Conservation (phyloP, 192 early-diverging fungal species). For the Coemansia sp. region DNA sequence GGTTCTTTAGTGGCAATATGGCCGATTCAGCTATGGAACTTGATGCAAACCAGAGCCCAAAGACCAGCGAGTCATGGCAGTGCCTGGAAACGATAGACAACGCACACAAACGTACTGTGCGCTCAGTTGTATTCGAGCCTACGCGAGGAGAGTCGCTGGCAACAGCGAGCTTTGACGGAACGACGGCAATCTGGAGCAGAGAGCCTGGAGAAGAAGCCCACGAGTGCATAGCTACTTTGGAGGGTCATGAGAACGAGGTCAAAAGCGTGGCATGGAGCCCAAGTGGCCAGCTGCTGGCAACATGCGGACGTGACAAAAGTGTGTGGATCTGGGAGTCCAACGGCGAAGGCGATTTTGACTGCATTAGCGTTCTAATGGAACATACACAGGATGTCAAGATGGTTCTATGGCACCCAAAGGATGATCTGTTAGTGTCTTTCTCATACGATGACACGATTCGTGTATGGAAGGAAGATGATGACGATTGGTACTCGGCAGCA, state of each 20-base stretch:
- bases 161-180: slow-evolving; percentile 90
- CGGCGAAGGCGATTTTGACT: slow-evolving; percentile 92
- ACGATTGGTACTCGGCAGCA: slow-evolving; percentile 93
- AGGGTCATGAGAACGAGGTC: slow-evolving; percentile 98
- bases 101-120: slow-evolving; percentile 89
- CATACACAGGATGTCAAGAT: slow-evolving; percentile 96
- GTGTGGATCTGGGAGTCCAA: slow-evolving; percentile 96
- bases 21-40: slow-evolving; percentile 1
- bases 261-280: slow-evolving; percentile 88
- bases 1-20: slow-evolving; percentile 14
- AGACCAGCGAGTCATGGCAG: slow-evolving; percentile 54
- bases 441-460: slow-evolving; percentile 94
- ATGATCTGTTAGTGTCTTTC: slow-evolving; percentile 81
- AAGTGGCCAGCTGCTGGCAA: slow-evolving; percentile 80
- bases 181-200: slow-evolving; percentile 88
- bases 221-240: slow-evolving; percentile 90
- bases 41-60: slow-evolving; percentile 1
- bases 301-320: slow-evolving; percentile 94
- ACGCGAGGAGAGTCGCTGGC: slow-evolving; percentile 71
- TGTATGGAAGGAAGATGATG: slow-evolving; percentile 91
- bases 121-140: slow-evolving; percentile 77
- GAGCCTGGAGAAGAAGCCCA: slow-evolving; percentile 60
- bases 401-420: slow-evolving; percentile 85
- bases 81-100: slow-evolving; percentile 74
- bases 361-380: slow-evolving; percentile 90